Evolutionary conservation across 1,284 basidiomycete genomes (phyloP), one percentile per base, ranked within the genome.

Genomic region (Pseudozyma hubeiensis): DNA sequence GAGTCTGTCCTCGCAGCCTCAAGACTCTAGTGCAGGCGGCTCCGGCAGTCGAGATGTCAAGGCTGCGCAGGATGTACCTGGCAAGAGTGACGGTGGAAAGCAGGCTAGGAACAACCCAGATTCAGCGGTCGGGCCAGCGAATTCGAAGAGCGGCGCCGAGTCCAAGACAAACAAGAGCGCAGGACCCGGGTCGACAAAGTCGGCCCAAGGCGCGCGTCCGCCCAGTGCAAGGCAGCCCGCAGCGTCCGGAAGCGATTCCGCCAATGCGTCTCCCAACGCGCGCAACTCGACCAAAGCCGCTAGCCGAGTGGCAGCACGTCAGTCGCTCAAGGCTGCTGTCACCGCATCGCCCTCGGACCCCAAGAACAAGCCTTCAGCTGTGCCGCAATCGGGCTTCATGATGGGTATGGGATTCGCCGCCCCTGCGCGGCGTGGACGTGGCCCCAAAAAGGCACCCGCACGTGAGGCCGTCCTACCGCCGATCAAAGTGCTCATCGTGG

Each of bases 401-500:
- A 84, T 84, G 56, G 82, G 82, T 31, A 66, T 58, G 53, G 80
- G 80, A 5, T 81, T 81, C 53, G 58, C 80, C 5, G 54, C 77
- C 2, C 66, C 70, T 9, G 57, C 47, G 4, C 65, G 68, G 10
- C 64, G 66, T 19, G 64, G 69, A 1, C 37, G 61, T 5, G 75
- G 73, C 3, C 78, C 79, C 14, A 81, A 77, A 49, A 72, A 77
- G 53, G 75, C 77, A 7, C 69, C 74, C 11, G 64, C 79, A 31
- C 65, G 75, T 16, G 79, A 82, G 47, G 76, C 72, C 10, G 78
- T 83, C 7, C 39, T 84, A 40, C 81, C 82, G 33, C 80, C 81
- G 4, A 83, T 83, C 70, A 82, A 82, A 48, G 81, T 84, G 43
- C 66, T 84, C 31, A 81, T 84, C 49, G 82, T 84, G 13, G 82